Conservation (phyloP, 257 asterid genomes). For the Leonotis leonurus region DNA sequence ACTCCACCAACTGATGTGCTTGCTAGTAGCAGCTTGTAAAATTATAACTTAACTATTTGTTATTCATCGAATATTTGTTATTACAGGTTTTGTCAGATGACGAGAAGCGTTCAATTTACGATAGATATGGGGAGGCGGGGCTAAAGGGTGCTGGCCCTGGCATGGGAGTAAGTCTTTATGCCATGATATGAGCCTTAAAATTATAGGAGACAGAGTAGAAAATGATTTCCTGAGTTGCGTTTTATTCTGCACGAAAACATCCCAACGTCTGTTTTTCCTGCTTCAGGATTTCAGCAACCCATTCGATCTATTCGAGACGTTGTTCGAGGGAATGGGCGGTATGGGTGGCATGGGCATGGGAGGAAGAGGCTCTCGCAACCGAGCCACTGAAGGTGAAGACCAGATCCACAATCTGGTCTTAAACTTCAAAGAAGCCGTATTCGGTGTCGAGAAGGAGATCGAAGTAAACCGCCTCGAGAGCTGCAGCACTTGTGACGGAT, state of each 20-base stretch:
- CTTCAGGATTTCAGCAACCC: conserved; percentile 94
- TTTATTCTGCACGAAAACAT: background rate
- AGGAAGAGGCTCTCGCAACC: conserved; percentile 61
- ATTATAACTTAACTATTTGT: no score
- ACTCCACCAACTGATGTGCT: background rate
- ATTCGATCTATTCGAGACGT: conserved; percentile 78
- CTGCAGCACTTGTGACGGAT: conserved; percentile 86
- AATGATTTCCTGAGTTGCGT: background rate
- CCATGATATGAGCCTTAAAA: background rate
- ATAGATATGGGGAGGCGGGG: conserved; percentile 98
- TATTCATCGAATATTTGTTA: conserved; percentile 11
- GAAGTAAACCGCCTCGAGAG: conserved; percentile 80
- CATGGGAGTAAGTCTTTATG: conserved; percentile 68
- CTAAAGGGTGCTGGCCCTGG: conserved; percentile 92
- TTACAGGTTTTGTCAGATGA: conserved; percentile 87
- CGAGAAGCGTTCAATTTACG: conserved; percentile 90
- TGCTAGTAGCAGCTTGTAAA: conserved; percentile 1
- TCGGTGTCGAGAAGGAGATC: conserved; percentile 89
- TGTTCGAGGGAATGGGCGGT: conserved; percentile 89
- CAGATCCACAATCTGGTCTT: conserved; percentile 65
- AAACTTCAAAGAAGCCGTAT: conserved; percentile 88
- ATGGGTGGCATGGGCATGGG: conserved; percentile 60
- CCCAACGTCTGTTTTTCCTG: conserved; percentile 18
- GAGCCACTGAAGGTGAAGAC: conserved; percentile 94
- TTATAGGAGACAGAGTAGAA: background rate